Percentiles rank a stretch among this genome's conserved stretches.
Evolutionary conservation across 2,329 filamentous ascomycete genomes (phyloP).

Genomic region (Aspergillus sp.): DNA sequence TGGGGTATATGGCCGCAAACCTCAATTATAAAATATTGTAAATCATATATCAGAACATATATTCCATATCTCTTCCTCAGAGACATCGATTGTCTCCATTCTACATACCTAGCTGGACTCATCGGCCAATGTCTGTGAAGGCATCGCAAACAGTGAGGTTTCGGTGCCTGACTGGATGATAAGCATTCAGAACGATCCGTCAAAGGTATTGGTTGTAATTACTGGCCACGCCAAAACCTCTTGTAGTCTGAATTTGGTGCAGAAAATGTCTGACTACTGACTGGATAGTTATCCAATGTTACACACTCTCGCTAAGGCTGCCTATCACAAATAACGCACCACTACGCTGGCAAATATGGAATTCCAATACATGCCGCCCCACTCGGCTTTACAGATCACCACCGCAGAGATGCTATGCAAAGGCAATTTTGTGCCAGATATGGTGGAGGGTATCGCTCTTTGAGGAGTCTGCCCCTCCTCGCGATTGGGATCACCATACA

Average conservation of each 20-base stretch:
- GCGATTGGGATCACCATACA: not conserved
- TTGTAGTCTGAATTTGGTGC: no score
- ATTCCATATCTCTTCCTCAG: not conserved
- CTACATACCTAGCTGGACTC: no score
- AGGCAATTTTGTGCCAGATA: not conserved
- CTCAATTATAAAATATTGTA: not conserved
- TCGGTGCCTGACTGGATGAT: not conserved
- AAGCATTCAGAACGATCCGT: not conserved
- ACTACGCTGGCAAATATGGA: not conserved
- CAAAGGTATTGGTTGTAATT: no score
- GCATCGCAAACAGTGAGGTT: no score
- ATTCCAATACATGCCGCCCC: not conserved
- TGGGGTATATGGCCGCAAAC: constrained; percentile 21
- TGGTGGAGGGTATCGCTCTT: not conserved
- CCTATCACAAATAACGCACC: not conserved
- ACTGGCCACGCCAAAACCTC: no score
- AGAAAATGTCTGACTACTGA: not conserved
- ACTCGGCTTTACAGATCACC: not conserved
- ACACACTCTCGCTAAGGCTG: not conserved
- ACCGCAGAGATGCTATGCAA: no score
- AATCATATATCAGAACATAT: not conserved
- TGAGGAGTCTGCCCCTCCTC: not conserved
- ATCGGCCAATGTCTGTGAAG: no score
- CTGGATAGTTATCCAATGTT: not conserved
- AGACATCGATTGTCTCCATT: not conserved